phyloP scores from a whole-genome alignment of 306 rosid genomes.

The Fragaria iinumae region DNA sequence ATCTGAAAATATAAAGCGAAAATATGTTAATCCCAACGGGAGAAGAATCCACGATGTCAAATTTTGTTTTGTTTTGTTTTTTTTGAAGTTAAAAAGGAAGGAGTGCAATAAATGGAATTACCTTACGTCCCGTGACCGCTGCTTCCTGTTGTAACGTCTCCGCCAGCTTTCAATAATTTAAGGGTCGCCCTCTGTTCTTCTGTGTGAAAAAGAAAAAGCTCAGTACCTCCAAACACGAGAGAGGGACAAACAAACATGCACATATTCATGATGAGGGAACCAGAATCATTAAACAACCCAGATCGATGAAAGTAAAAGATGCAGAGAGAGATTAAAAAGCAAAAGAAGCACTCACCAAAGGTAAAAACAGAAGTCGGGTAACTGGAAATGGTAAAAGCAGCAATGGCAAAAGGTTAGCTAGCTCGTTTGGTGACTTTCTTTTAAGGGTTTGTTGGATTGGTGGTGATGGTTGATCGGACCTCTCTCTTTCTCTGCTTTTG shows the following conservation, averaged over 20 bases:
- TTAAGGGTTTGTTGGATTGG: not conserved
- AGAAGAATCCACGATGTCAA: no score
- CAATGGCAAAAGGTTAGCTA: not conserved
- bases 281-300: not conserved
- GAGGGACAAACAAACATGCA: conserved; percentile 11
- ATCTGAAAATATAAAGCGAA: no score
- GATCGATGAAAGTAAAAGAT: not conserved
- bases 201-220: not conserved
- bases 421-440: not conserved
- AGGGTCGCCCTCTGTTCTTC: not conserved
- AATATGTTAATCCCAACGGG: no score
- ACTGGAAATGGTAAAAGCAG: not conserved
- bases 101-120: conserved; percentile 17
- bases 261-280: not conserved
- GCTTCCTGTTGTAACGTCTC: not conserved
- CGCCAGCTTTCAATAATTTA: conserved; percentile 21
- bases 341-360: not conserved
- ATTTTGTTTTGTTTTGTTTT: no score
- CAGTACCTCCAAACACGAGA: conserved; percentile 3
- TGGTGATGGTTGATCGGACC: conserved; percentile 22
- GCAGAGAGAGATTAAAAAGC: not conserved
- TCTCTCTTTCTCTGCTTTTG: not conserved
- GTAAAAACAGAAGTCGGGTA: not conserved
- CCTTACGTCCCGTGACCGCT: conserved; percentile 33
- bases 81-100: no score